Evolutionary conservation across 2,329 filamentous ascomycete species (phyloP).

Genomic region (Falciphora oryzae): DNA sequence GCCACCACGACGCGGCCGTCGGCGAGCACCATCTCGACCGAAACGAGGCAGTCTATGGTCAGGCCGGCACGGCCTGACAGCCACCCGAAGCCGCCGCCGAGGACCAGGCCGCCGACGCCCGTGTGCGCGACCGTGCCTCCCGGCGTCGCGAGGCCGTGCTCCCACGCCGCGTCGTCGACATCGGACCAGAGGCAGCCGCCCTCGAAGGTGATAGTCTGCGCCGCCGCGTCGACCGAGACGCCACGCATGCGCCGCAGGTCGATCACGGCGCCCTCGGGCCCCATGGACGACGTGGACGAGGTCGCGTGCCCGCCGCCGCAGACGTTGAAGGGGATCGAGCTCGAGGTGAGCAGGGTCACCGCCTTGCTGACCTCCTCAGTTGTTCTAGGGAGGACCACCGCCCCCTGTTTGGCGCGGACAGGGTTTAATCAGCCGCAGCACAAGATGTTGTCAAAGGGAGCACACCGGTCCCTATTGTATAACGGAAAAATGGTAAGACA

Average conservation of each 20-base stretch:
- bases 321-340: conserved; percentile 44
- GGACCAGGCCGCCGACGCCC: conserved; percentile 52
- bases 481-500: not conserved
- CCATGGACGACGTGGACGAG: conserved; percentile 40
- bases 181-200: conserved; percentile 50
- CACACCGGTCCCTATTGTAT: too few relatives aligned
- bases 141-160: conserved; percentile 49
- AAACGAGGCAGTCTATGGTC: conserved; percentile 34
- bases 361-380: conserved; percentile 34
- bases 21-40: conserved; percentile 33
- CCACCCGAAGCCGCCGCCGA: conserved; percentile 55
- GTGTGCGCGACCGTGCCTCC: conserved; percentile 59
- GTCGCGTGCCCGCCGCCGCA: conserved; percentile 53
- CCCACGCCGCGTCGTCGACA: conserved; percentile 44
- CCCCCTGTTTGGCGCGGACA: not conserved
- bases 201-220: conserved; percentile 39
- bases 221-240: conserved; percentile 40
- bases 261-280: conserved; percentile 46
- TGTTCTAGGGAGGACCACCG: conserved; percentile 35
- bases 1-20: conserved; percentile 29
- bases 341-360: conserved; percentile 36
- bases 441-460: too few relatives aligned
- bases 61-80: conserved; percentile 49
- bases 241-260: conserved; percentile 45
- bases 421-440: not conserved